Conservation (phyloP, 2,329 filamentous ascomycete genomes). For the Stachybotrys elegans region DNA sequence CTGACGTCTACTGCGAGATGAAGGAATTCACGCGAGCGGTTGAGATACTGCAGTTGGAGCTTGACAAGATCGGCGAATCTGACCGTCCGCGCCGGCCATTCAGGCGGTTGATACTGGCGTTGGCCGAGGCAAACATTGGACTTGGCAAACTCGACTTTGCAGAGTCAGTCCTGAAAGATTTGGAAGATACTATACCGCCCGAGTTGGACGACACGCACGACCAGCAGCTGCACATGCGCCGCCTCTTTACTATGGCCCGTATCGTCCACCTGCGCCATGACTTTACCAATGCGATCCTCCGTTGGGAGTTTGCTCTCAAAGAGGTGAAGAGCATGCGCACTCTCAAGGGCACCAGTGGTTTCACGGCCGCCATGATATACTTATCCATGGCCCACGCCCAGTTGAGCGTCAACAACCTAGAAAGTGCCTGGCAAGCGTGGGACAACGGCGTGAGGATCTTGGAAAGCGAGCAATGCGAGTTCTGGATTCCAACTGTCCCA, state of each 20-base stretch:
- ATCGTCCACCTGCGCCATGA: slow-evolving; percentile 11
- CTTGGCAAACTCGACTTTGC: slow-evolving; percentile 12
- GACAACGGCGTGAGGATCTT: no score
- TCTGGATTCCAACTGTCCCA: no score
- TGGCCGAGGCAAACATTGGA: slow-evolving; percentile 18
- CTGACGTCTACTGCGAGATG: slow-evolving; percentile 23
- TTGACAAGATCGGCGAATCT: slow-evolving; percentile 11
- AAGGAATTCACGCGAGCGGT: slow-evolving; percentile 16
- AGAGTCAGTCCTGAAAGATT: slow-evolving; percentile 7
- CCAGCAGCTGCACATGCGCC: slow-evolving; percentile 24
- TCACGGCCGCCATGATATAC: no score
- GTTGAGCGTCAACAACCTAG: no score
- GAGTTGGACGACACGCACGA: slow-evolving; percentile 24
- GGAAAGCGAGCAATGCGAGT: no score
- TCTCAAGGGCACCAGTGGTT: no score
- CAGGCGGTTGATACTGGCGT: slow-evolving; percentile 17
- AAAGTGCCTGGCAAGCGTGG: no score
- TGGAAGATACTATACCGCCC: slow-evolving; percentile 12
- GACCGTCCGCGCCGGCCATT: slow-evolving; percentile 15
- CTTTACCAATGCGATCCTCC: slow-evolving; percentile 10
- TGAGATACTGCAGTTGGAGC: slow-evolving; percentile 15
- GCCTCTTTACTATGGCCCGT: slow-evolving; percentile 19
- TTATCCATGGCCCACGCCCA: no score
- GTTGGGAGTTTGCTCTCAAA: no score
- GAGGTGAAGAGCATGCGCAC: no score